Percentiles rank a stretch among this genome's conserved stretches.
These are phyloP conservation scores for Xylariales sp. DNA, from an alignment of 2,329 filamentous ascomycete genomes.

Conservation along the genomic window DNA sequence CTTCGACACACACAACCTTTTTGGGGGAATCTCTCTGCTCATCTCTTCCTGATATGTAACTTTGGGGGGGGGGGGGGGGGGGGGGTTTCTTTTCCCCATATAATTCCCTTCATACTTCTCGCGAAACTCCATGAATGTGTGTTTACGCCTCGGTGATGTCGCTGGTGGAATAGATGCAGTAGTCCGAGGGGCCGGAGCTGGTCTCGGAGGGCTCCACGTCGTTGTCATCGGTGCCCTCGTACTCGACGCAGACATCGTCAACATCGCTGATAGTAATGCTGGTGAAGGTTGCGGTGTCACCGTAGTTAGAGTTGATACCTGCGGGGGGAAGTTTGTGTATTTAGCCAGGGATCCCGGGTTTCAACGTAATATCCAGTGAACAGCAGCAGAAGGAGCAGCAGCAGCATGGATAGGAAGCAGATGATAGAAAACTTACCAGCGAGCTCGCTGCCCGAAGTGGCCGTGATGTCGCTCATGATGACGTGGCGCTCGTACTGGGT, in stretches of 20 bases:
- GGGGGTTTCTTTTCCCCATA: too few relatives aligned
- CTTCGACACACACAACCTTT: too few relatives aligned
- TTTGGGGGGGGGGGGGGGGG: too few relatives aligned
- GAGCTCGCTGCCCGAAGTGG: conserved; percentile 20
- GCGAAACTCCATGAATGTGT: too few relatives aligned
- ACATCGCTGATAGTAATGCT: conserved; percentile 14
- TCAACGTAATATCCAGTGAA: too few relatives aligned
- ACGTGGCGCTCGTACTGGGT: conserved; percentile 24
- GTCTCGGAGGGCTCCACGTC: conserved; percentile 17
- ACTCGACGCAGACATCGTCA: conserved; percentile 16
- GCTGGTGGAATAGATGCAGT: conserved; percentile 12
- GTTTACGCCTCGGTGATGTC: conserved; percentile 6
- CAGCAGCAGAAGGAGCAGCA: too few relatives aligned
- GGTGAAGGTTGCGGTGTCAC: conserved; percentile 24
- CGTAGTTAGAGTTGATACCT: conserved; percentile 35
- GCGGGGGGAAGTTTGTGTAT: not conserved
- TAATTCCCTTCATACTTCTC: not conserved
- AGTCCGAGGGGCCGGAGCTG: conserved; percentile 10
- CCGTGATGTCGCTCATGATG: conserved; percentile 25
- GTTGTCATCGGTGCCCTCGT: conserved; percentile 13
- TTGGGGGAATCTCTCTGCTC: too few relatives aligned
- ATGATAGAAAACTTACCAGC: conserved; percentile 6
- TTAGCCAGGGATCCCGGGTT: too few relatives aligned
- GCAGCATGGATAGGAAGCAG: too few relatives aligned
- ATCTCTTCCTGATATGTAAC: too few relatives aligned